Evolutionary conservation across 306 rosid species (phyloP).

Genomic region (Rosa lucieae): DNA sequence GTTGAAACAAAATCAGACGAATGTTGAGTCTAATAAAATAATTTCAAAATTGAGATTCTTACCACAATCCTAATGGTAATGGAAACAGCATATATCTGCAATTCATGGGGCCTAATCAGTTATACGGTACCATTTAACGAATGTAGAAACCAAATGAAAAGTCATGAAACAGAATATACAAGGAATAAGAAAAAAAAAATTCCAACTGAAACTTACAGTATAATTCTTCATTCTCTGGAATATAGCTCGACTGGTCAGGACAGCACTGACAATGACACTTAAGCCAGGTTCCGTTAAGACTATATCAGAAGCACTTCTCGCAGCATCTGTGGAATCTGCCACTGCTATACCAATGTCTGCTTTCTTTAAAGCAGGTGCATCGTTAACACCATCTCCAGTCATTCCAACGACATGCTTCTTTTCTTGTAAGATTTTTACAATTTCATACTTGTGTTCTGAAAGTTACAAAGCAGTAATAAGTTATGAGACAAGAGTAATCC

Average conservation of each 20-base stretch:
- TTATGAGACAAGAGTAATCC: neutral
- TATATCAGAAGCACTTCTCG: conserved; percentile 80
- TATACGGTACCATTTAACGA: conserved; percentile 1
- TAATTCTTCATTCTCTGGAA: conserved; percentile 93
- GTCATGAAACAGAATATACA: neutral
- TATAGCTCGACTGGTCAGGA: conserved; percentile 82
- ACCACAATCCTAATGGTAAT: conserved; percentile 91
- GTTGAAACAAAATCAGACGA: conserved; percentile 13
- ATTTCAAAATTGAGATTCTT: conserved; percentile 33
- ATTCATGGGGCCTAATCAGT: conserved; percentile 15
- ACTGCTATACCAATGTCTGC: conserved; percentile 94
- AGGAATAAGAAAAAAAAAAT: neutral
- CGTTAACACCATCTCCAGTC: conserved; percentile 94
- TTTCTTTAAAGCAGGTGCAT: conserved; percentile 90
- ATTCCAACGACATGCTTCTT: conserved; percentile 83
- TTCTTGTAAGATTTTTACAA: conserved; percentile 79
- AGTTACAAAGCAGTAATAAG: conserved; percentile 28
- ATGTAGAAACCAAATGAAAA: neutral
- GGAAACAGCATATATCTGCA: conserved; percentile 88
- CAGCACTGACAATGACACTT: conserved; percentile 79
- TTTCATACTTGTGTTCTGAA: conserved; percentile 86
- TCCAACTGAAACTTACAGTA: conserved; percentile 41
- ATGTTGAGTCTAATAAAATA: neutral
- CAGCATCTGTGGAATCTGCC: conserved; percentile 90
- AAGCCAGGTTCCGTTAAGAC: conserved; percentile 89